Base-by-base conservation (phyloP, 2,329 filamentous ascomycete genomes). In the Hypoxylon sp. region DNA sequence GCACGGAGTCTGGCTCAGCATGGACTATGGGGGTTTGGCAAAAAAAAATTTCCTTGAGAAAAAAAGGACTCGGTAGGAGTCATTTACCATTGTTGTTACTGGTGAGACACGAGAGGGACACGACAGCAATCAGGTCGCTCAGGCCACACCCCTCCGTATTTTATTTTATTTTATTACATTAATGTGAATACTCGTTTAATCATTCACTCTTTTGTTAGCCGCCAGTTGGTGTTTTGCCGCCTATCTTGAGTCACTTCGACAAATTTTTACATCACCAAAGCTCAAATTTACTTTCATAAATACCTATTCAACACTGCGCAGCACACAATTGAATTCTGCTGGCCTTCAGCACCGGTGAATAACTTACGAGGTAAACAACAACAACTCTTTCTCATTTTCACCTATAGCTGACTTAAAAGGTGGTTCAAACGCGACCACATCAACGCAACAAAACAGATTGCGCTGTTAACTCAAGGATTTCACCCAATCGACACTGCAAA, bases 1-100 rank as follows among this genome's bases (percentile, higher is more conserved):
- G 67, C 67, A 67, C 46, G 67, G 67, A 69, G 67, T 69, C 23
- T 63, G 67, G 67, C 23, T 36, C 11, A 50, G 34, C 34, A 38
- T 43, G 30, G 61, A 17, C 30, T 60, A 58, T 41, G 41, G 56
- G 23, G 7, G 17, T 30, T 34, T 30, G 43, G 19, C 11, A 43
- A 59, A 55, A 30, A 56, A 41, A 3, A 23, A n/a, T n/a, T n/a
- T 50, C 19, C 14, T 19, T 25, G 13, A 2, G 28, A 38, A 50
- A 43, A 30, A 63, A 51, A 25, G 23, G 55, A 43, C n/a, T 45
- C 1, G n/a, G 52, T 23, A n/a, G 49, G 49, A 48, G 13, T n/a
- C 10, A 53, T 45, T 21, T 41, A 32, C 14, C 14, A 43, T 5
- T 30, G 32, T 30, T 19, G 41, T 34, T 38, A 9, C 14, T 32